Base-by-base conservation (phyloP, 305 asterid genomes). In the Petunia hybrid region DNA sequence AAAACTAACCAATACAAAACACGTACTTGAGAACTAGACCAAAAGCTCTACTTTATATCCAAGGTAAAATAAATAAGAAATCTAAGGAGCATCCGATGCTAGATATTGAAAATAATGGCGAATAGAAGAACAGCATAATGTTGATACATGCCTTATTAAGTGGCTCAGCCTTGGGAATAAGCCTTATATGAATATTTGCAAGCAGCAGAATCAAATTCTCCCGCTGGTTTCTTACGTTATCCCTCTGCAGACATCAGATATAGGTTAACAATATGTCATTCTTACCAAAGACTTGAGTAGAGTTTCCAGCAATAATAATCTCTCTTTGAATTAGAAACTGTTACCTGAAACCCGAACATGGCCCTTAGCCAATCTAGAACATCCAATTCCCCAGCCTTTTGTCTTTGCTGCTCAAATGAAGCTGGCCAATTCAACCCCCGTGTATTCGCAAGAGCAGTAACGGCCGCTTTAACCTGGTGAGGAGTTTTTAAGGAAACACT, bases 321-420 rank as follows among this genome's bases (percentile, higher is more conserved):
- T 38, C 73, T 80, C 70, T 84, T 71, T 80, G 79, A 68, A 82
- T 80, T 77, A 86, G 77, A 74, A 86, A 76, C 78, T 77, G 92
- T 79, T 90, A 90, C 98, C 97, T 95, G 99, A 90, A 97, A 97
- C 77, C 99, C 97, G 74, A 97, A 97, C 98, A 95, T 92, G 65
- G 97, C 99, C 83, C 97, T 88, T 82, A 97, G 91, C 99, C 99
- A 97, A 87, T 95, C 99, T 65, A 97, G 97, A 83, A 97, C 90
- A 90, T 97, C 99, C 87, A 93, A 81, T 78, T 92, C 98, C 87
- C 94, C 98, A 71, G 94, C 78, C 85, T 87, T 93, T 87, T 88
- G 97, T 81, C 92, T 84, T 36, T 91, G 94, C 81, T 88, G 94
- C 87, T 97, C 99, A 80, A 93, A 92, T 45, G 97, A 88, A 76